Percentiles rank a stretch among this genome's conserved stretches.
Conservation (phyloP, 2,329 filamentous ascomycete genomes). For the Paraconiothyrium brasiliense region DNA sequence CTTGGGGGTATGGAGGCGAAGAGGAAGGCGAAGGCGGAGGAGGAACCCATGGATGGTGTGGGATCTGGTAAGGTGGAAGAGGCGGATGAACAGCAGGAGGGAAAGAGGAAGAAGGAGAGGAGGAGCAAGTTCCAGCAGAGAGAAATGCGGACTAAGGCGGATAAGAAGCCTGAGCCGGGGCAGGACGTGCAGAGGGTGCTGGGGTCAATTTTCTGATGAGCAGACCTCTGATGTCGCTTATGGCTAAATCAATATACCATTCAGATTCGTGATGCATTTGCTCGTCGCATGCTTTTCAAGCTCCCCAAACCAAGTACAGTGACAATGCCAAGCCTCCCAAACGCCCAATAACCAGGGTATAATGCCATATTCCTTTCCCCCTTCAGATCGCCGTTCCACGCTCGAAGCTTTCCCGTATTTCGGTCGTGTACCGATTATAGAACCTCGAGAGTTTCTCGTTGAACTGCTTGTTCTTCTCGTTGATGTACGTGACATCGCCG, state of each 20-base stretch:
- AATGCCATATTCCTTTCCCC: conserved; percentile 15
- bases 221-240: not conserved
- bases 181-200: conserved; percentile 47
- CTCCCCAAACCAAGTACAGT: not conserved
- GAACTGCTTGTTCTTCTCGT: conserved; percentile 99
- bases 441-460: conserved; percentile 96
- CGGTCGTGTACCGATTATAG: conserved; percentile 98
- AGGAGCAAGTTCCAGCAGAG: conserved; percentile 73
- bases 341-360: conserved; percentile 37
- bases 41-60: conserved; percentile 31
- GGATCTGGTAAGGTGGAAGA: conserved; percentile 28
- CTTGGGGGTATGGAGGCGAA: conserved; percentile 67
- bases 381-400: conserved; percentile 88
- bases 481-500: conserved; percentile 96
- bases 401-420: conserved; percentile 98
- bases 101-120: conserved; percentile 38
- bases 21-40: conserved; percentile 62
- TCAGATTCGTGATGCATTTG: conserved; percentile 6
- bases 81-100: conserved; percentile 55
- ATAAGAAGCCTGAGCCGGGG: conserved; percentile 43
- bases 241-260: not conserved
- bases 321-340: conserved; percentile 6
- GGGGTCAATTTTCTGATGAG: conserved; percentile 47
- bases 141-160: conserved; percentile 56
- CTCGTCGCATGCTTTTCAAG: conserved; percentile 7